Conservation (phyloP, 345 rosid genomes). For the Abelmoschus esculentus region DNA sequence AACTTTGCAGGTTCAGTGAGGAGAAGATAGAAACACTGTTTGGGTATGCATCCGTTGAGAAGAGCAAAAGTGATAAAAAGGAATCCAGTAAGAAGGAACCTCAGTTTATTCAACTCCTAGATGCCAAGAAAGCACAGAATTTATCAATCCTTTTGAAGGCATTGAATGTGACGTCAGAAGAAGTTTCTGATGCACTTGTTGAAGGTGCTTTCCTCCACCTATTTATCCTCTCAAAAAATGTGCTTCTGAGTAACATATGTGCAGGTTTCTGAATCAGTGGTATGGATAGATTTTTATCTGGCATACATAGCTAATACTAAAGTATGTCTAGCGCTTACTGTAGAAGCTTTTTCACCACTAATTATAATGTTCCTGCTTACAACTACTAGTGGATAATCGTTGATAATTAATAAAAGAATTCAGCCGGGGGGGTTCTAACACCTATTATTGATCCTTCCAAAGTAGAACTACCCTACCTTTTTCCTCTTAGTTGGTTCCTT, state of each 20-base stretch:
- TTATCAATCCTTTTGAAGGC: slow-evolving; percentile 80
- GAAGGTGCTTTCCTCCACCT: slow-evolving; percentile 53
- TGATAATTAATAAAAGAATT: background rate
- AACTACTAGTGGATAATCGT: background rate
- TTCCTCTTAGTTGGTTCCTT: background rate
- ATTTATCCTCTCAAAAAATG: background rate
- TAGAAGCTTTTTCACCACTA: background rate
- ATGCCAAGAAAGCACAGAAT: slow-evolving; percentile 87
- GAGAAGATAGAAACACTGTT: slow-evolving; percentile 95
- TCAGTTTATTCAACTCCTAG: slow-evolving; percentile 70
- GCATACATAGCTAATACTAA: background rate
- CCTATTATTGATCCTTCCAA: background rate
- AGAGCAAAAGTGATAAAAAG: slow-evolving; percentile 45
- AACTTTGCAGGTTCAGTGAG: slow-evolving; percentile 75
- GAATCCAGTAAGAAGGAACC: slow-evolving; percentile 48
- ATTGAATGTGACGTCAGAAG: slow-evolving; percentile 79
- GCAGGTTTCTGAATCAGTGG: background rate
- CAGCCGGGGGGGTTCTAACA: background rate
- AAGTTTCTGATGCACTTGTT: slow-evolving; percentile 83
- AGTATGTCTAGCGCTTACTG: background rate
- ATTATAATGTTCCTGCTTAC: background rate
- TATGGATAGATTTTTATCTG: background rate
- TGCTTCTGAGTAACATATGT: background rate
- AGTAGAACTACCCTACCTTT: background rate
- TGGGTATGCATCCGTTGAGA: slow-evolving; percentile 59